Conservation (phyloP, 1,284 basidiomycete genomes). For the Somion occarium region DNA sequence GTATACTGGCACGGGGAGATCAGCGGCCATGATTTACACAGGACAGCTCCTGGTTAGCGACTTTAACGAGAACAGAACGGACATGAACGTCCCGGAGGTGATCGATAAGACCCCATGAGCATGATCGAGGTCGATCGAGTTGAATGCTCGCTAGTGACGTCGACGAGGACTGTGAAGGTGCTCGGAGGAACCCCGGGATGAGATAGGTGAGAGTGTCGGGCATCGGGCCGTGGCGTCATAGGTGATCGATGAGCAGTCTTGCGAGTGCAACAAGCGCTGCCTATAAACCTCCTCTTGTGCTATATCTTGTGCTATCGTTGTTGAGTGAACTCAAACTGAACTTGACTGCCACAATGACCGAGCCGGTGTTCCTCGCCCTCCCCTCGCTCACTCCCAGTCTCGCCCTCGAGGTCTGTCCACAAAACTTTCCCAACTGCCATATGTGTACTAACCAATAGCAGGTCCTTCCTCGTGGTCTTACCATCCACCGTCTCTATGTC, state of each 20-base stretch:
- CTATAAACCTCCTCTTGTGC: too few relatives aligned
- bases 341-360: too few relatives aligned
- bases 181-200: neutral
- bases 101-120: neutral
- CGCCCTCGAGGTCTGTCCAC: constrained; percentile 45
- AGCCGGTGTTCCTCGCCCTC: constrained; percentile 47
- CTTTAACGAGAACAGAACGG: too few relatives aligned
- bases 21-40: constrained; percentile 47
- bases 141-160: neutral
- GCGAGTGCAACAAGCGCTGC: too few relatives aligned
- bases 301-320: too few relatives aligned
- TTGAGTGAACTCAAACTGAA: too few relatives aligned
- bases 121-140: neutral
- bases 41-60: too few relatives aligned
- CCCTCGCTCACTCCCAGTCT: constrained; percentile 52
- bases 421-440: neutral
- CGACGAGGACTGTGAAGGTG: too few relatives aligned
- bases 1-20: constrained; percentile 61
- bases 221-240: neutral
- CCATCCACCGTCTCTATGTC: constrained; percentile 60
- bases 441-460: constrained; percentile 20
- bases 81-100: too few relatives aligned
- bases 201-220: neutral
- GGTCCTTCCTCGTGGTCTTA: constrained; percentile 64
- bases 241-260: too few relatives aligned